Evolutionary conservation across 139 green algal genomes (phyloP).

Genomic region (Micromonas pusilla): DNA sequence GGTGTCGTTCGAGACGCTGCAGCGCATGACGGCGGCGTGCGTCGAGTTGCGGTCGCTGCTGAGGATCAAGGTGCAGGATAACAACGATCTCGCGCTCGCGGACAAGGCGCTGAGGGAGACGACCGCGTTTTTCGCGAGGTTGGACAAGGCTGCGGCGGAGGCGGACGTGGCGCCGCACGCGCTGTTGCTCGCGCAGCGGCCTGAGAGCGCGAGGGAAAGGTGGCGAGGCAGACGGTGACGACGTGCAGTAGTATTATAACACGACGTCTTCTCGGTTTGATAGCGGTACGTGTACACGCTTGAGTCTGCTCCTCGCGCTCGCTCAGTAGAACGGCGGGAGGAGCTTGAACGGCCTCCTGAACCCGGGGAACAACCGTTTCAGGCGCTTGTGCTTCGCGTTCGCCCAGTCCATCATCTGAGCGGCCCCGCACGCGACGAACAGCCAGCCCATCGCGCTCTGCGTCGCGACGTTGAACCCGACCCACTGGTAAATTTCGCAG

Average conservation of each 20-base stretch:
- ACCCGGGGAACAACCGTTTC: slow-evolving; percentile 84
- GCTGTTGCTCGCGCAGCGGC: background rate
- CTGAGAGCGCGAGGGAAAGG: background rate
- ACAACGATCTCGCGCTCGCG: background rate
- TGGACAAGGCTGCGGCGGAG: background rate
- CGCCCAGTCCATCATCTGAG: slow-evolving; percentile 73
- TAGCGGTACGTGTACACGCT: no score
- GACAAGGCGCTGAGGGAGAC: background rate
- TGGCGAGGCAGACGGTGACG: no score
- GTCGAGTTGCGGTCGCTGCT: background rate
- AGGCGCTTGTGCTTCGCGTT: slow-evolving; percentile 83
- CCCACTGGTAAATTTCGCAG: slow-evolving; percentile 76
- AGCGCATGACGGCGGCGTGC: background rate
- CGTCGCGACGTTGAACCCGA: slow-evolving; percentile 76
- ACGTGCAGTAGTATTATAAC: no score
- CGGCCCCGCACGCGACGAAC: slow-evolving; percentile 56
- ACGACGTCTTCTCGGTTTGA: no score
- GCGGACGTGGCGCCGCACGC: no score
- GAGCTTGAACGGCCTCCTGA: slow-evolving; percentile 84
- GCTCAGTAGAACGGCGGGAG: slow-evolving; percentile 83
- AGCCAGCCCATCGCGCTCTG: slow-evolving; percentile 65
- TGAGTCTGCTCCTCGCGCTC: no score
- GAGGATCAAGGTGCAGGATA: background rate
- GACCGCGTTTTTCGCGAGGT: background rate
- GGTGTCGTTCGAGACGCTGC: background rate